These are phyloP conservation scores for Dictyostelium discoideum DNA, from an alignment of 78 protist genomes.

Conservation along the genomic window DNA sequence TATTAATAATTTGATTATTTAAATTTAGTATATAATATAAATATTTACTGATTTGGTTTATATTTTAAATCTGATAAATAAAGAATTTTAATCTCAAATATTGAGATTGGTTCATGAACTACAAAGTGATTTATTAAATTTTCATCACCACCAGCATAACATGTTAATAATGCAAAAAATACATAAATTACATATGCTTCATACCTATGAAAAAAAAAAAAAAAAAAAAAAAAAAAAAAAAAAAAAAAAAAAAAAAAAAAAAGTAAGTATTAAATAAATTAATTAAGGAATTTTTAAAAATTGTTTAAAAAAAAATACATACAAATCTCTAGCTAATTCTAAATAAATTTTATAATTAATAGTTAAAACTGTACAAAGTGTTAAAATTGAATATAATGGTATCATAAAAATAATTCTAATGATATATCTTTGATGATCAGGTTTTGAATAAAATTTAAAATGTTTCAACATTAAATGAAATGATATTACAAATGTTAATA, in stretches of 20 bases:
- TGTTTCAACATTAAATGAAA: constrained; percentile 29
- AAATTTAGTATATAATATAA: background rate
- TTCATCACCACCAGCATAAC: constrained; percentile 69
- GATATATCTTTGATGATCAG: constrained; percentile 32
- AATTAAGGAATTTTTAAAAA: too few species aligned
- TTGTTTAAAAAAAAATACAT: too few species aligned
- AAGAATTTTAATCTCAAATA: background rate
- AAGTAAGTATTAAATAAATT: too few species aligned
- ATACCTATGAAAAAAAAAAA: background rate
- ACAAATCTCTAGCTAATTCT: constrained; percentile 51
- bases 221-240: too few species aligned
- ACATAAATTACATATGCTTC: constrained; percentile 67
- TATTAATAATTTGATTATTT: background rate
- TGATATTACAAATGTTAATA: constrained; percentile 24
- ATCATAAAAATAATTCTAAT: constrained; percentile 41
- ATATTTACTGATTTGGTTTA: constrained; percentile 60
- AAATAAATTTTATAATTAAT: constrained; percentile 19
- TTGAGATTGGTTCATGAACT: constrained; percentile 10
- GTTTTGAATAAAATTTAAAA: constrained; percentile 29
- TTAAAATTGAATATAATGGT: constrained; percentile 43
- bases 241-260: too few species aligned
- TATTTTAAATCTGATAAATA: constrained; percentile 13
- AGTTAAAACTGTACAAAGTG: constrained; percentile 3
- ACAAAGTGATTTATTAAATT: constrained; percentile 57
- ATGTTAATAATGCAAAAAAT: constrained; percentile 41